Evolutionary conservation across 2,329 filamentous ascomycete genomes (phyloP), one percentile per base, ranked within the genome.

Genomic region (Phaeosphaeriaceae sp.): DNA sequence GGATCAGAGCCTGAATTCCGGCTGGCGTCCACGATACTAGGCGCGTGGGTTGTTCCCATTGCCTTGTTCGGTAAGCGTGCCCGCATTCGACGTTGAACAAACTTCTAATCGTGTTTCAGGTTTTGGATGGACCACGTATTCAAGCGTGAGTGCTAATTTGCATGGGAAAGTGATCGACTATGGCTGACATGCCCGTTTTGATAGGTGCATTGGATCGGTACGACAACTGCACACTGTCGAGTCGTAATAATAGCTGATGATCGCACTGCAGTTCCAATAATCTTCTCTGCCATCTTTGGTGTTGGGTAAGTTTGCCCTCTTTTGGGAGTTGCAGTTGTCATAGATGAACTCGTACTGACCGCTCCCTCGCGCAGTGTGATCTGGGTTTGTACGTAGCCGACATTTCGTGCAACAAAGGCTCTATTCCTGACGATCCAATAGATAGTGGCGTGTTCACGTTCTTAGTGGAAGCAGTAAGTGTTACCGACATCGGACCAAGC

Each of bases 401-500:
- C 45, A 24, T 24, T n/a, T 22, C 22, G 15, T 47, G 21, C n/a
- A 17, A 25, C 15, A n/a, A 13, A n/a, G n/a, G 6, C 19, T n/a
- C 21, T 22, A 17, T 13, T 9, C 17, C 20, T 25, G 21, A 47
- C 45, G 6, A 19, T 20, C 17, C 41, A 47, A 47, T 24, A 87
- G 97, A 92, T 78, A 89, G 87, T 56, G 92, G 92, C 52, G 87
- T 96, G 65, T 97, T 96, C 77, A 96, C 92, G 13, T 97, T 96
- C 79, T 81, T 96, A 63, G 92, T 94, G 11, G 86, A 89, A 66
- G 79, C 77, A 65, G 80, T 82, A 70, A 73, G 79, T 78, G 22
- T 44, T 42, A 62, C 68, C 66, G 66, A 66, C 52, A 65, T 70
- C 60, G 69, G 67, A 65, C 58, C 54, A 58, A 54, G 57, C 48